Evolutionary conservation across 164 flowering plant genomes (phyloP), one percentile per base, ranked within the genome.

Genomic region (Warburgia ugandensis): DNA sequence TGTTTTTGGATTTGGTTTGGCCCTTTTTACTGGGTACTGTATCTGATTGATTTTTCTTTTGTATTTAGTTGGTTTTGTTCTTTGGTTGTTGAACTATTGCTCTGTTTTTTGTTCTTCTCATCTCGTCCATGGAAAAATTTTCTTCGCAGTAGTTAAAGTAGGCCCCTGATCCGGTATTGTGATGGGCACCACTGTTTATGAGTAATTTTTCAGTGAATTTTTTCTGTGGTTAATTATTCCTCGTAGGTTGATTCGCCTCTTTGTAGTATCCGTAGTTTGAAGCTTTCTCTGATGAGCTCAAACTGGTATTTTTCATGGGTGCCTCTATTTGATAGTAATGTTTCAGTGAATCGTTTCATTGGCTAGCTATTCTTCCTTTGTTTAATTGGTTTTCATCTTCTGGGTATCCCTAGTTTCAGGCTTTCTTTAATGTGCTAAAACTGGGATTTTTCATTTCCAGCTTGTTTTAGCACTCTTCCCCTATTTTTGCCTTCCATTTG

Each of bases 71-170:
- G 14, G 7, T 47, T 29, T 20, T 37, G n/a, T n/a, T n/a, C n/a
- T n/a, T n/a, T n/a, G n/a, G n/a, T n/a, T n/a, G n/a, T n/a, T n/a
- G n/a, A n/a, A n/a, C n/a, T n/a, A n/a, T n/a, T n/a, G n/a, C n/a
- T n/a, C n/a, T n/a, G n/a, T 31, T 36, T 28, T 52, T 4, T n/a
- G n/a, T 26, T 33, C 23, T 40, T 17, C 16, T 43, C 20, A n/a
- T 44, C 1, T 28, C n/a, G 29, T 1, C 29, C 25, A 12, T 44
- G 28, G 29, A 23, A 22, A 25, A 5, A n/a, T 22, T 44, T 26
- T 50, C n/a, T 35, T 11, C 2, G 3, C 6, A 29, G 37, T 49
- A 32, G 39, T 49, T 49, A 33, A 27, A 46, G 35, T 46, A 27
- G 50, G 39, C 13, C 33, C 44, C 11, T 32, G 29, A 32, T 27